phyloP scores from a whole-genome alignment of 305 asterid species.

The Fraxinus ornus region DNA sequence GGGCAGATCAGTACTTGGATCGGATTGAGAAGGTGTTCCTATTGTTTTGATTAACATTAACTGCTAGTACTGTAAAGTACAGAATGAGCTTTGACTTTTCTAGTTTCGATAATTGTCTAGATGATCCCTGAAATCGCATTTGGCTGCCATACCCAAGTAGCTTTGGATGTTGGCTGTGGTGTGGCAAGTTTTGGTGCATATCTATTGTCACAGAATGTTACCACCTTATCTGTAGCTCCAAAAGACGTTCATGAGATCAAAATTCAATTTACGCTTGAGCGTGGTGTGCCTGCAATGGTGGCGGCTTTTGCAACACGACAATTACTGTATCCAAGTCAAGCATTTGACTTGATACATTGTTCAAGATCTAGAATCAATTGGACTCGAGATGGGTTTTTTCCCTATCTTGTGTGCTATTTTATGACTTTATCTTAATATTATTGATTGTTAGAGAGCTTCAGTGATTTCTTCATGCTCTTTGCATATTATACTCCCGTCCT shows the following conservation, averaged over 20 bases:
- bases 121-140: slow-evolving; percentile 86
- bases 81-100: not conserved
- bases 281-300: slow-evolving; percentile 96
- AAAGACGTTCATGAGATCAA: slow-evolving; percentile 93
- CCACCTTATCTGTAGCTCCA: slow-evolving; percentile 83
- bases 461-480: not conserved
- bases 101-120: slow-evolving; percentile 29
- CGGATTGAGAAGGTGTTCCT: slow-evolving; percentile 68
- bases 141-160: slow-evolving; percentile 74
- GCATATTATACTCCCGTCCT: not conserved
- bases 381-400: slow-evolving; percentile 82
- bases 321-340: slow-evolving; percentile 84
- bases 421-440: slow-evolving; percentile 7
- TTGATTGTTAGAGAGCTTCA: not conserved
- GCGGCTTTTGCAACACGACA: slow-evolving; percentile 78
- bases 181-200: slow-evolving; percentile 97
- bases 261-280: slow-evolving; percentile 94
- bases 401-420: slow-evolving; percentile 11
- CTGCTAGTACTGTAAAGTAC: not conserved
- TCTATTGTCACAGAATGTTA: slow-evolving; percentile 63
- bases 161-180: slow-evolving; percentile 86
- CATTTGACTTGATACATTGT: slow-evolving; percentile 84
- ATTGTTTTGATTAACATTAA: not conserved
- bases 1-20: slow-evolving; percentile 85
- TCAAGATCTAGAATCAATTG: slow-evolving; percentile 94